Conservation (phyloP, 106 monocot species). For the Platanthera zijinensis region DNA sequence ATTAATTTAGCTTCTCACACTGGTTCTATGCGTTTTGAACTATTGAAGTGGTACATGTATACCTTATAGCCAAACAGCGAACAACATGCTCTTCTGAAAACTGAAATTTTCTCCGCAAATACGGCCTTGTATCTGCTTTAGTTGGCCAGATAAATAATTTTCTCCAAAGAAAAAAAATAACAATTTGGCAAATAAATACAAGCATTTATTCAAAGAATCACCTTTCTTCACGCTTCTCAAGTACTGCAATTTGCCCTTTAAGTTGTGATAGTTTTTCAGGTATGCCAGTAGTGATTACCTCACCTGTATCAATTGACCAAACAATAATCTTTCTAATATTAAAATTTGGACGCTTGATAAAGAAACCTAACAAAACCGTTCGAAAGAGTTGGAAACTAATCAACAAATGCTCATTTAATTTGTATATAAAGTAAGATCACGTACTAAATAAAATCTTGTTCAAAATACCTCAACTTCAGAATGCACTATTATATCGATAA, state of each 20-base stretch:
- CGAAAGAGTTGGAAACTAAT: not conserved
- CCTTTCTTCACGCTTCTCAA: conserved; percentile 99
- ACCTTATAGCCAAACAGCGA: conserved; percentile 98
- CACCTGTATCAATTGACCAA: conserved; percentile 40
- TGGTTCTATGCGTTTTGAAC: no score
- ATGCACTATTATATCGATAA: not conserved
- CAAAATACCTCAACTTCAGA: not conserved
- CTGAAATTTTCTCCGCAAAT: conserved; percentile 95
- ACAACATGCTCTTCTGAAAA: conserved; percentile 96
- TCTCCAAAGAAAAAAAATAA: not conserved
- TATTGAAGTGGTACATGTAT: not conserved
- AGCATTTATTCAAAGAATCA: conserved; percentile 8
- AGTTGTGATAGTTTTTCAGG: conserved; percentile 88
- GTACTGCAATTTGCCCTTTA: conserved; percentile 90
- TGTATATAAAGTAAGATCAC: not conserved
- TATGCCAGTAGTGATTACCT: conserved; percentile 54
- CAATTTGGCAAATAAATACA: not conserved
- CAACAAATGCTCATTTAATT: not conserved
- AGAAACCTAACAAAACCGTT: not conserved
- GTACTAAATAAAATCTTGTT: not conserved
- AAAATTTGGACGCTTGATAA: not conserved
- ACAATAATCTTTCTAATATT: not conserved
- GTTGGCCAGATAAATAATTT: not conserved
- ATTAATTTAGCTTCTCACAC: no score
- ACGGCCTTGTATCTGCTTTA: conserved; percentile 87